Evolutionary conservation across 495 filamentous ascomycete genomes (phyloP).

Genomic region (Xylaria acuta): DNA sequence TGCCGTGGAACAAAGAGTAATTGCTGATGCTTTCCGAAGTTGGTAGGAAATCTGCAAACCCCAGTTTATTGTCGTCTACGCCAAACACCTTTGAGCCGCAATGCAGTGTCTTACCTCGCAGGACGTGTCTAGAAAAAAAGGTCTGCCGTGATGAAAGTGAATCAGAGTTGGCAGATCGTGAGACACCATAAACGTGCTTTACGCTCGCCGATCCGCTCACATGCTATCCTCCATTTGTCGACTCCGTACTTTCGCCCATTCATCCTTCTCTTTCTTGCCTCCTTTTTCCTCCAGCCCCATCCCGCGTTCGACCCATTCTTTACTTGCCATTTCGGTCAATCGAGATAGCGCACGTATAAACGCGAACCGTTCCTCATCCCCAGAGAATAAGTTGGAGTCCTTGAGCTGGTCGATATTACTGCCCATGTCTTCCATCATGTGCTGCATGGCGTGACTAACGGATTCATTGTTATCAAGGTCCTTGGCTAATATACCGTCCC

Average conservation of each 20-base stretch:
- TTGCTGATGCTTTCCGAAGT: neutral
- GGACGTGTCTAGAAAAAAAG: neutral
- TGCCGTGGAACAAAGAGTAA: neutral
- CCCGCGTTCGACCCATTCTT: slow-evolving; percentile 92
- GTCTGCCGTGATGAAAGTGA: neutral
- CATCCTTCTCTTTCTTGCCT: slow-evolving; percentile 66
- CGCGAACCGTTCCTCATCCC: slow-evolving; percentile 95
- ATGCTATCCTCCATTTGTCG: slow-evolving; percentile 77
- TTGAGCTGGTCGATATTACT: slow-evolving; percentile 86
- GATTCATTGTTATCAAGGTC: slow-evolving; percentile 61
- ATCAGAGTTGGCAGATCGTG: neutral
- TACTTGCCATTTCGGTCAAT: slow-evolving; percentile 89
- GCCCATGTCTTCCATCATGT: slow-evolving; percentile 92
- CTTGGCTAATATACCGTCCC: slow-evolving; percentile 46
- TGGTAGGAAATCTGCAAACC: neutral
- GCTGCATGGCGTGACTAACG: slow-evolving; percentile 81
- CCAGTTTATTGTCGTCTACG: neutral
- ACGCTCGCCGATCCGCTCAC: slow-evolving; percentile 45
- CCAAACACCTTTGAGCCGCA: neutral
- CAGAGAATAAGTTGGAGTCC: slow-evolving; percentile 85
- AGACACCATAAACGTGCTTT: no score
- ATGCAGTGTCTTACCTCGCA: neutral
- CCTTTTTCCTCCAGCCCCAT: slow-evolving; percentile 67
- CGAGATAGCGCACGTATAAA: slow-evolving; percentile 89
- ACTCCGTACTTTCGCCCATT: slow-evolving; percentile 69